Percentiles rank a stretch among this genome's conserved stretches.
Evolutionary conservation across 768 basidiomycete genomes (phyloP).

Genomic region (Amanita thiersii): DNA sequence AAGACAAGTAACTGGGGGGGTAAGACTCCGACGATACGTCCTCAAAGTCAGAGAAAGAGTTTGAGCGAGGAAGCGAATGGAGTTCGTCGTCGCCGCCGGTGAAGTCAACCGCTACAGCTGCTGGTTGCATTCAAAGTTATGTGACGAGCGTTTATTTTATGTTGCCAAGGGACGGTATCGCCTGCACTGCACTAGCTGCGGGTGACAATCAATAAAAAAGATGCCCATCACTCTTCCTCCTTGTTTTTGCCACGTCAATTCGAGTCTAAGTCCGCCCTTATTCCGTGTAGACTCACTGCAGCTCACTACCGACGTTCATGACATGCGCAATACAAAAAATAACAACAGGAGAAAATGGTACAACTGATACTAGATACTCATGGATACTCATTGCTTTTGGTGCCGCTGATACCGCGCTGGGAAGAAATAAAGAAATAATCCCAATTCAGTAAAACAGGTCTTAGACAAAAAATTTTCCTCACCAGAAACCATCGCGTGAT

Average conservation of each 20-base stretch:
- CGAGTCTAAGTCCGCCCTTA: too few species aligned
- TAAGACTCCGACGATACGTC: slow-evolving; percentile 60
- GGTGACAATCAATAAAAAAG: too few species aligned
- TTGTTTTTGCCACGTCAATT: too few species aligned
- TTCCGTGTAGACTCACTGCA: too few species aligned
- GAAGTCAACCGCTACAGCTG: slow-evolving; percentile 66
- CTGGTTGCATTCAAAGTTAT: slow-evolving; percentile 40
- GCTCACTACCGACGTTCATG: too few species aligned
- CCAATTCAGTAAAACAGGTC: slow-evolving; percentile 5
- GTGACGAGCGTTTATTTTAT: too few species aligned
- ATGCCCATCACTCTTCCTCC: too few species aligned
- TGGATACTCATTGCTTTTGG: slow-evolving; percentile 12
- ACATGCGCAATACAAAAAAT: not conserved
- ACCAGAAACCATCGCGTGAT: slow-evolving; percentile 89
- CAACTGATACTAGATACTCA: not conserved
- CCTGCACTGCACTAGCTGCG: too few species aligned
- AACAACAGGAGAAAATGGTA: slow-evolving; percentile 1
- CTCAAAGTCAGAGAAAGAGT: slow-evolving; percentile 62
- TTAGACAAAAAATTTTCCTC: slow-evolving; percentile 18
- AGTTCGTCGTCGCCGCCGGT: slow-evolving; percentile 26
- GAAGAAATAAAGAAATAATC: slow-evolving; percentile 3
- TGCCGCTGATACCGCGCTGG: slow-evolving; percentile 19
- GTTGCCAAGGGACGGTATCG: too few species aligned
- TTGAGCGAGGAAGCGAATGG: slow-evolving; percentile 34
- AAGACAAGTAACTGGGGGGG: slow-evolving; percentile 33